A percentile compares a stretch with the other conserved stretches of the same genome.
Conservation (phyloP, 441 rosid genomes). For the Pelargonium fulgidum region DNA sequence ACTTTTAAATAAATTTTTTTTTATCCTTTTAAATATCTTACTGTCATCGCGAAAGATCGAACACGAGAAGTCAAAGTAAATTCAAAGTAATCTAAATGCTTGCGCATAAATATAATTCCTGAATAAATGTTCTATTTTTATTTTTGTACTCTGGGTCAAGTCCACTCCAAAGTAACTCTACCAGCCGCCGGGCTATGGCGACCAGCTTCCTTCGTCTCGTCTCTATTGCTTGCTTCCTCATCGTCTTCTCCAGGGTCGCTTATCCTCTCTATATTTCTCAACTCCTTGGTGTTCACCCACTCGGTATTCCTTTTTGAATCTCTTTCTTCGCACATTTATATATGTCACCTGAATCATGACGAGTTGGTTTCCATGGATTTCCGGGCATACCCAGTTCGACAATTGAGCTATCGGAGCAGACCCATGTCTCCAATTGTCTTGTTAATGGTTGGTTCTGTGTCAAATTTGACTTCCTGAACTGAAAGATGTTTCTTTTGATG, state of each 20-base stretch:
- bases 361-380: background rate
- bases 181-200: background rate
- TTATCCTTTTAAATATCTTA: no score
- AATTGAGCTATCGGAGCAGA: background rate
- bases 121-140: no score
- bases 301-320: conserved; percentile 35
- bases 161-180: background rate
- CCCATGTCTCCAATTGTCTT: background rate
- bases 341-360: conserved; percentile 6
- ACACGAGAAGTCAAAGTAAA: no score
- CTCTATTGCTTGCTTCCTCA: background rate
- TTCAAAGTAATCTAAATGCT: no score
- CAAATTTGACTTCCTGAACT: background rate
- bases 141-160: background rate
- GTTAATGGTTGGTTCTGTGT: background rate
- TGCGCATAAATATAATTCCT: no score
- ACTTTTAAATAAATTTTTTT: no score
- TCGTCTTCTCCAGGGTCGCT: conserved; percentile 17
- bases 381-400: background rate
- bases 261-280: conserved; percentile 26
- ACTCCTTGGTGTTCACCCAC: conserved; percentile 57
- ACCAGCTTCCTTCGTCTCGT: background rate
- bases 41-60: no score
- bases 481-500: background rate
- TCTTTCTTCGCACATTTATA: background rate